A percentile compares a stretch with the other conserved stretches of the same genome.
These are phyloP conservation scores for Buxus sempervirens DNA, from an alignment of 164 flowering plant species.

Conservation along the genomic window DNA sequence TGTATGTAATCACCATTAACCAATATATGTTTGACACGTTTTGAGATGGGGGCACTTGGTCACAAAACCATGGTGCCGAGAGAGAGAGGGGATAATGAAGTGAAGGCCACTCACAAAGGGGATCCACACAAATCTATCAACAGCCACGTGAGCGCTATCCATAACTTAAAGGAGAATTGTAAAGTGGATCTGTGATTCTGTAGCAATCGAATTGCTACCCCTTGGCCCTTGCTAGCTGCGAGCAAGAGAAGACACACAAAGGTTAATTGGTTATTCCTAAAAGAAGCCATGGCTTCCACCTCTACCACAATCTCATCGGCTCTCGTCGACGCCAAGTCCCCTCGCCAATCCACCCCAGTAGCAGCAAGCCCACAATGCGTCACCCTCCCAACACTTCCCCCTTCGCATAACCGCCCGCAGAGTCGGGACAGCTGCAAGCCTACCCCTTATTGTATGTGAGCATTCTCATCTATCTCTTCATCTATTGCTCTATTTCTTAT, in stretches of 20 bases:
- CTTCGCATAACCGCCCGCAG: constrained; percentile 38
- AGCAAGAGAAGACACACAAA: too few relatives aligned
- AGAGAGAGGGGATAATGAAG: constrained; percentile 3
- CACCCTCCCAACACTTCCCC: constrained; percentile 53
- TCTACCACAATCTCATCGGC: constrained; percentile 49
- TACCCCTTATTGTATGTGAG: constrained; percentile 22
- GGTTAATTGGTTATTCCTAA: too few relatives aligned
- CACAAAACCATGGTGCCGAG: too few relatives aligned
- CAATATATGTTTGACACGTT: too few relatives aligned
- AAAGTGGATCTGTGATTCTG: neutral
- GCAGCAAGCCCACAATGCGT: constrained; percentile 48
- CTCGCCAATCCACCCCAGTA: constrained; percentile 36
- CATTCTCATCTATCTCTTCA: too few relatives aligned
- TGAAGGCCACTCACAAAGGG: constrained; percentile 9
- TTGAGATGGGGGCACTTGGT: too few relatives aligned
- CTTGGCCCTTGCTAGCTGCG: too few relatives aligned
- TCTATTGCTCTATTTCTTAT: too few relatives aligned
- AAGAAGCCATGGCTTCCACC: constrained; percentile 28
- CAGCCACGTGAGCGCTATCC: constrained; percentile 23
- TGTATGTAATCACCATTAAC: too few relatives aligned
- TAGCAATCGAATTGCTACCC: too few relatives aligned
- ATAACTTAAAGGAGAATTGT: constrained; percentile 19
- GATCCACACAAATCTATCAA: constrained; percentile 1
- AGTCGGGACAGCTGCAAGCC: constrained; percentile 19
- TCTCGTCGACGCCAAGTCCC: constrained; percentile 49